Evolutionary conservation across 2,329 filamentous ascomycete species (phyloP), one percentile per base, ranked within the genome.

Genomic region (Clarireedia hainanense): DNA sequence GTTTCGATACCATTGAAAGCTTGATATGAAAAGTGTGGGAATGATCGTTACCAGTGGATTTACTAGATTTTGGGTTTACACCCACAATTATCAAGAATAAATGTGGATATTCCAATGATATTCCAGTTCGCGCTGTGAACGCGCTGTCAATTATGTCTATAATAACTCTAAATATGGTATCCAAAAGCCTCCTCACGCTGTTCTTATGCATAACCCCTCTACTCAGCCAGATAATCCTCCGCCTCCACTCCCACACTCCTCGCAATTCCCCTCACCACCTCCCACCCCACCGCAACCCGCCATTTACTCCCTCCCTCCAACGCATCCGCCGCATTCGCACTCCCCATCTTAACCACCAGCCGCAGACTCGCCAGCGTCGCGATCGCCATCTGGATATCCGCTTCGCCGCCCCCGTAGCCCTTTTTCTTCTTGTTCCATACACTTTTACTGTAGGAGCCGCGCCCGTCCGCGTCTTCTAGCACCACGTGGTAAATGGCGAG

Each of bases 211-310:
- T 20, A 20, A 20, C 20, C 20, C 20, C 30, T 12, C 30, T 34
- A 34, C 30, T 89, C 86, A 49, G 85, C 77, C 55, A 89, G 71
- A 78, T 85, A 91, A 68, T 92, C 88, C 60, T 88, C 84, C 12
- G 91, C 78, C 69, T 91, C 88, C n/a, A 94, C 77, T 2, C 86
- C 85, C 51, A 94, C 80, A 66, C 81, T 85, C 65, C 89, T 75
- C 27, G 87, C 89, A 60, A 94, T 72, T 3, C 77, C 79, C 58
- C 85, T 75, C 6, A 88, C 81, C 60, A 86, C 83, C 66, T 94
- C 89, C 87, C 87, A 91, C 1, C 84, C 83, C 56, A 89, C 83
- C 63, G 88, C 89, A 9, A 91, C 85, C 65, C 86, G 81, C 86
- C 88, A 94, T 70, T 86, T 85, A 5, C 81, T 83, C 0, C 81